Percentiles rank a stretch among this genome's conserved stretches.
Conservation (phyloP, 2,329 filamentous ascomycete genomes). For the Ploettnerulaceae sp. region DNA sequence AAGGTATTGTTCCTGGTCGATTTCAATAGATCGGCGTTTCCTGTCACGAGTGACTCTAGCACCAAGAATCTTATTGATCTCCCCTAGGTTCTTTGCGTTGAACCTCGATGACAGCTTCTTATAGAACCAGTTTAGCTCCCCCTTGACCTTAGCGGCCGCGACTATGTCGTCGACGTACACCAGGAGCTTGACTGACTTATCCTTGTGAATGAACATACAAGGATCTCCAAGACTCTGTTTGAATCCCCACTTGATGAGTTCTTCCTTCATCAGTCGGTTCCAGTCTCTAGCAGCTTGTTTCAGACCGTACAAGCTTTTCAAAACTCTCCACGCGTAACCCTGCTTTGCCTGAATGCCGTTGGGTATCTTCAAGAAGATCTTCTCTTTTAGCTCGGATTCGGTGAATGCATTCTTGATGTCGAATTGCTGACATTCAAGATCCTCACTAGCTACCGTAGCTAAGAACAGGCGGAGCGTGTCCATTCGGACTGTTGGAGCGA, state of each 20-base stretch:
- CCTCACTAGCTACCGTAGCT: neutral
- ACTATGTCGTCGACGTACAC: neutral
- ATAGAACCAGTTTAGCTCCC: neutral
- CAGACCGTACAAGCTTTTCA: neutral
- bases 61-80: too few species aligned
- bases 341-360: neutral
- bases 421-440: conserved; percentile 1
- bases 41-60: neutral
- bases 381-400: neutral
- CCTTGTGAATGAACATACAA: neutral
- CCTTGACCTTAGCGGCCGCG: neutral
- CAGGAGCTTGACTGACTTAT: neutral
- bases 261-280: neutral
- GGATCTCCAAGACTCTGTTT: neutral
- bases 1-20: conserved; percentile 10
- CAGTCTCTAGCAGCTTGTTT: conserved; percentile 1
- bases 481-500: neutral
- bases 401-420: conserved; percentile 6
- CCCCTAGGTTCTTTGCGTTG: neutral
- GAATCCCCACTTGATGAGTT: neutral
- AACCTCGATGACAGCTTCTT: conserved; percentile 3
- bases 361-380: neutral
- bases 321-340: neutral
- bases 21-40: neutral
- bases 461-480: neutral